phyloP scores from a whole-genome alignment of 2,329 filamentous ascomycete species.

The Cordyceps farinosa region DNA sequence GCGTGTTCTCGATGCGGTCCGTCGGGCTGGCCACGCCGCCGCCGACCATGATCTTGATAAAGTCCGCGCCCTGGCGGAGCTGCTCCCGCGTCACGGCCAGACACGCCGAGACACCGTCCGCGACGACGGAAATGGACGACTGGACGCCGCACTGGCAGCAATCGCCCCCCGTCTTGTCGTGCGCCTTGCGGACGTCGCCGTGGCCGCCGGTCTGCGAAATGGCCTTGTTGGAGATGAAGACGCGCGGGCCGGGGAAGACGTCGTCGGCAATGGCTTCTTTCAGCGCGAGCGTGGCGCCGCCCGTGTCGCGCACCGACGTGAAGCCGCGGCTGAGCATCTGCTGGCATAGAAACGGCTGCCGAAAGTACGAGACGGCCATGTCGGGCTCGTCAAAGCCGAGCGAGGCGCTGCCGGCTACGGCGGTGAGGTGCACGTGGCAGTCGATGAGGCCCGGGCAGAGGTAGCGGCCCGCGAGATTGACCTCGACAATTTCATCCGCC shows the following conservation, averaged over 20 bases:
- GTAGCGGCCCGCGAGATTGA: conserved; percentile 29
- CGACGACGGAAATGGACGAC: conserved; percentile 40
- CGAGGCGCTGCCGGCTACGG: conserved; percentile 28
- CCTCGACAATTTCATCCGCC: conserved; percentile 12
- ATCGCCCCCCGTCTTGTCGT: conserved; percentile 51
- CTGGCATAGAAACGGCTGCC: conserved; percentile 44
- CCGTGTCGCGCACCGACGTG: conserved; percentile 56
- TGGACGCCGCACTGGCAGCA: conserved; percentile 38
- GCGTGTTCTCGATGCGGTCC: conserved; percentile 49
- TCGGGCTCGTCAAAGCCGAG: conserved; percentile 30
- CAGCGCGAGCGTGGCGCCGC: conserved; percentile 52
- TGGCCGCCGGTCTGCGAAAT: conserved; percentile 58
- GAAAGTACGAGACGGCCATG: conserved; percentile 35
- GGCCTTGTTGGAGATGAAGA: conserved; percentile 53
- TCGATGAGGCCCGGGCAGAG: conserved; percentile 34
- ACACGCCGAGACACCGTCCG: conserved; percentile 54
- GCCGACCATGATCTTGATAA: conserved; percentile 59
- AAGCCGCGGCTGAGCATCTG: conserved; percentile 56
- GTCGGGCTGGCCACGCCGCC: conserved; percentile 56
- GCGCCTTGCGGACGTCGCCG: conserved; percentile 45
- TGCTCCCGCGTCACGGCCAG: conserved; percentile 50
- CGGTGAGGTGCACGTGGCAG: conserved; percentile 32
- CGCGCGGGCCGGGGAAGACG: conserved; percentile 50
- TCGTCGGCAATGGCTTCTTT: conserved; percentile 55
- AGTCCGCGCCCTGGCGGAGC: conserved; percentile 53